phyloP scores from a whole-genome alignment of 306 rosid genomes.

The Oxytropis ochrocephala region DNA sequence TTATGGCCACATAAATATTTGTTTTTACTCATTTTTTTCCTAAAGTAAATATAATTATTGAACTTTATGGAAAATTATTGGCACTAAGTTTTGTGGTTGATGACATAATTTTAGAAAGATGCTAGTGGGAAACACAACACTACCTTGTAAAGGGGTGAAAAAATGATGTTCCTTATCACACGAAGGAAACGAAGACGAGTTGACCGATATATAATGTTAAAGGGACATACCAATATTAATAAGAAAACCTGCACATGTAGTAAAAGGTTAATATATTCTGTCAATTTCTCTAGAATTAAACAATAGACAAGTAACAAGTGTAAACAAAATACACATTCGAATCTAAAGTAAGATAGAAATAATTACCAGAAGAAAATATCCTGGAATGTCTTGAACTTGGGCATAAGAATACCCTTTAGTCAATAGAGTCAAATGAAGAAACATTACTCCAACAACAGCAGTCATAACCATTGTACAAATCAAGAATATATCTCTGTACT shows the following conservation, averaged over 20 bases:
- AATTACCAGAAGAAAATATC: slow-evolving; percentile 73
- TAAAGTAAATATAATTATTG: neutral
- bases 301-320: neutral
- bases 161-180: slow-evolving; percentile 76
- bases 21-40: neutral
- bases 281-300: neutral
- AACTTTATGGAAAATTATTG: slow-evolving; percentile 2
- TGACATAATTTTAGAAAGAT: slow-evolving; percentile 1
- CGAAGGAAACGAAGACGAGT: slow-evolving; percentile 73
- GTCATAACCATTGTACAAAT: slow-evolving; percentile 73
- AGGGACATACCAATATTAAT: slow-evolving; percentile 61
- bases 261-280: neutral
- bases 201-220: slow-evolving; percentile 68
- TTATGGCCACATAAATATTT: slow-evolving; percentile 11
- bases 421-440: slow-evolving; percentile 63
- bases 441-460: slow-evolving; percentile 70
- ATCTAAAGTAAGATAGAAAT: neutral
- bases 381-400: slow-evolving; percentile 76
- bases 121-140: slow-evolving; percentile 21
- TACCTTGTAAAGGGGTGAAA: slow-evolving; percentile 97
- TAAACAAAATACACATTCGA: neutral
- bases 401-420: slow-evolving; percentile 65
- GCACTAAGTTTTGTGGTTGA: slow-evolving; percentile 16
- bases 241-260: slow-evolving; percentile 49
- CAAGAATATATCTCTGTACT: slow-evolving; percentile 79